These are phyloP conservation scores for Malassezia pachydermatis DNA, from an alignment of 1,284 basidiomycete species.

Conservation along the genomic window DNA sequence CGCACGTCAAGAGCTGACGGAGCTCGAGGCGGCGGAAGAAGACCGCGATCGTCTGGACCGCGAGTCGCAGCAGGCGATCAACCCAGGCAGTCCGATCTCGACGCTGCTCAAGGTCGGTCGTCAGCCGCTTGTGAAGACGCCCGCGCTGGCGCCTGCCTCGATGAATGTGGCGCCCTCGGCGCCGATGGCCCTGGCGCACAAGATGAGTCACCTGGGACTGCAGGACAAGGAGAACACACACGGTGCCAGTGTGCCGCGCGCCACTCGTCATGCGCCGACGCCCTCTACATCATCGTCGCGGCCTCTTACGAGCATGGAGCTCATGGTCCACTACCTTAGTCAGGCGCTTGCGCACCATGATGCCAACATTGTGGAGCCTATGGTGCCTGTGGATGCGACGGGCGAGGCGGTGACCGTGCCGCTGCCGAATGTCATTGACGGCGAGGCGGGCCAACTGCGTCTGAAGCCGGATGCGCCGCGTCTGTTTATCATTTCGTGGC, in stretches of 20 bases:
- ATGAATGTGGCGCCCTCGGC: constrained; percentile 23
- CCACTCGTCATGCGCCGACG: background rate
- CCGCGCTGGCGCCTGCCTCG: constrained; percentile 4
- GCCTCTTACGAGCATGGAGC: constrained; percentile 23
- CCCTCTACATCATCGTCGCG: constrained; percentile 5
- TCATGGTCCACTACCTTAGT: constrained; percentile 57
- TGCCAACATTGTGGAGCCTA: constrained; percentile 49
- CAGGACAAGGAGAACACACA: constrained; percentile 36
- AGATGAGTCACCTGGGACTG: constrained; percentile 17
- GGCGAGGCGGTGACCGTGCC: constrained; percentile 14
- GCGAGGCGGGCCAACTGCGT: constrained; percentile 49
- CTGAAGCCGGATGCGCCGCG: constrained; percentile 57
- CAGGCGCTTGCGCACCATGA: constrained; percentile 61
- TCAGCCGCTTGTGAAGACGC: constrained; percentile 38
- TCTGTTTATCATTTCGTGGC: constrained; percentile 91
- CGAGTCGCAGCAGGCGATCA: constrained; percentile 88
- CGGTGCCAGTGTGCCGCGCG: background rate
- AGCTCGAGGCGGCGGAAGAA: constrained; percentile 36
- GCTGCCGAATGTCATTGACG: constrained; percentile 16
- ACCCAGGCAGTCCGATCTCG: constrained; percentile 87
- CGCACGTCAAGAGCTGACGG: constrained; percentile 24
- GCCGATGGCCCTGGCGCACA: constrained; percentile 20
- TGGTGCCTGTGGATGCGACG: constrained; percentile 49
- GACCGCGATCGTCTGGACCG: constrained; percentile 56
- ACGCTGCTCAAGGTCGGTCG: constrained; percentile 59